Base-by-base conservation (phyloP, 208 protist genomes). In the Angomonas ambiguus region DNA sequence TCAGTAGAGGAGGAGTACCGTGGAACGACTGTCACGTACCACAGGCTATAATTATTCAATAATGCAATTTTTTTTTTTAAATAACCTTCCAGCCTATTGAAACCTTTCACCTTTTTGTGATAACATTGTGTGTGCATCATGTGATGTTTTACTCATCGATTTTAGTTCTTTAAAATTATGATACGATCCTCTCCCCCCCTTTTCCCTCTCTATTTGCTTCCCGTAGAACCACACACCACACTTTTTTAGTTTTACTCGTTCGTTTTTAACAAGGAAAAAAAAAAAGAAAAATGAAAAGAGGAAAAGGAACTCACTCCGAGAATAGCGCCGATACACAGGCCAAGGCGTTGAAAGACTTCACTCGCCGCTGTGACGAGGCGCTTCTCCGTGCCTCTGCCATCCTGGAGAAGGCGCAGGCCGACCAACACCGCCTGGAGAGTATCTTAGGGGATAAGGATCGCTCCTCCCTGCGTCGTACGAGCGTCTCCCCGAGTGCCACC, bases 301-400 rank as follows among this genome's bases (percentile, higher is more conserved):
- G 35, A 41, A 41, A 41, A 13, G 8, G 5, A 41, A 5, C 58
- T 28, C 11, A 63, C 32, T 16, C 13, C 20, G 20, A 8, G 28
- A 16, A 60, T 30, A 32, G 20, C 10, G 6, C 22, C 16, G 11
- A 28, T 18, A 20, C 32, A 11, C 20, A 65, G 38, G 11, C 22
- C 18, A n/a, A 42, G 38, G 49, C 34, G 6, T 48, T 62, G 56
- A 5, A 45, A 42, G 56, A 79, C 59, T 22, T 66, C 64, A 45
- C 28, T 11, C 8, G 56, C 8, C 62, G 72, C 35, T 84, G 78
- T 30, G 74, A 80, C 55, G 70, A 66, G 16, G 79, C 68, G 27
- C 30, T 76, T 2, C 33, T 69, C 27, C 74, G 74, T 28, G 79
- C 72, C 5, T 28, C 76, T 32, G 48, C 57, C 2, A 65, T 80